Base-by-base conservation (phyloP, 306 rosid species). In the Potentilla sterilis region DNA sequence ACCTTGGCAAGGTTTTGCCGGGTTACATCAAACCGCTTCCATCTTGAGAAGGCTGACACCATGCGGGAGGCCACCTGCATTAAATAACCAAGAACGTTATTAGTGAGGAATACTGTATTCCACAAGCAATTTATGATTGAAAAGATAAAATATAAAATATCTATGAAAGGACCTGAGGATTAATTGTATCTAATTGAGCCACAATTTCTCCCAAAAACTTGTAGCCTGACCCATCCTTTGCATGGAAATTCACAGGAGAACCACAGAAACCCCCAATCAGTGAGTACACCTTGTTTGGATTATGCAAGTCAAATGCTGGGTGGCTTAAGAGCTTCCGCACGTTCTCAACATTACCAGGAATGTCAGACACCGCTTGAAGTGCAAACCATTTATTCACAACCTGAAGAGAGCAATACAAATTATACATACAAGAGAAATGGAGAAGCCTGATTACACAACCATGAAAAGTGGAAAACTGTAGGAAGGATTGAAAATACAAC, bases 311-410 rank as follows among this genome's bases (percentile, higher is more conserved):
- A 62, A 96, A 96, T 71, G 86, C 98, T 24, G 96, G 91, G 85
- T 96, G 99, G 85, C 46, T 81, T 41, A 96, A 46, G 75, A 96
- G 96, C 61, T 83, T 81, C 83, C 78, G 85, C 74, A 96, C 96
- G 78, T 92, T 89, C 90, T 83, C 96, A 43, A 96, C 89, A 71
- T 96, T 92, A 49, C 96, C 92, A 42, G 98, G 85, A 83, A 85
- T 63, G 77, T 96, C 91, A 37, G 99, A 96, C 80, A 81, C 76
- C 34, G 99, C 97, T 96, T 96, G 99, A 82, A 96, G 97, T 54
- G 96, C 87, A 92, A 92, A 86, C 99, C 98, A 96, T 83, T 92
- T 96, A 75, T 90, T 92, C 84, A 96, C 97, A 79, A 92, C 99
- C 99, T 96, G 82, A 35, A 78, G 55, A 80, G 55, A 73, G 28